A percentile compares a stretch with the other conserved stretches of the same genome.
phyloP scores from a whole-genome alignment of 2,329 filamentous ascomycete genomes.

The Nothophoma quercina region DNA sequence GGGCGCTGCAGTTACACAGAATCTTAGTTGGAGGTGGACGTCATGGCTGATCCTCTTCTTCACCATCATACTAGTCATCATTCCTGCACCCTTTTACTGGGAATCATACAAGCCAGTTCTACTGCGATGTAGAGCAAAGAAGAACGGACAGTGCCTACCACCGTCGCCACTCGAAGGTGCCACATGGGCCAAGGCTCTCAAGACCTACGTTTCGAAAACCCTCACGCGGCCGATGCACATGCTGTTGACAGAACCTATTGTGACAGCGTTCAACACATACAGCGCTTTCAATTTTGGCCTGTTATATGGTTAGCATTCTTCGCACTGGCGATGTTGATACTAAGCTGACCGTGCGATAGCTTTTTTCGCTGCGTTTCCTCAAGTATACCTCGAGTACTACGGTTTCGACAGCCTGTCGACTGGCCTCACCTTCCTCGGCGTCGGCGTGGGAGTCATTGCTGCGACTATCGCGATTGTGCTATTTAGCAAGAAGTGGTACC shows the following conservation, averaged over 20 bases:
- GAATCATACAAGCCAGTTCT: constrained; percentile 64
- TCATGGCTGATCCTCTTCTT: constrained; percentile 53
- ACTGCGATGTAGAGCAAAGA: constrained; percentile 46
- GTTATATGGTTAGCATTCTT: constrained; percentile 17
- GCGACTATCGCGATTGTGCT: constrained; percentile 5
- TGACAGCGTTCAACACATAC: constrained; percentile 26
- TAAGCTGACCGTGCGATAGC: background rate
- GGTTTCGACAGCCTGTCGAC: constrained; percentile 14
- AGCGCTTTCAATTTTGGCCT: constrained; percentile 34
- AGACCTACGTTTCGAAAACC: constrained; percentile 32
- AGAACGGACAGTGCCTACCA: constrained; percentile 6
- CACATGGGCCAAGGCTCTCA: constrained; percentile 2
- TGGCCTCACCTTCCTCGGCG: constrained; percentile 15
- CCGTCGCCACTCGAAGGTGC: constrained; percentile 15
- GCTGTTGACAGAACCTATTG: constrained; percentile 39
- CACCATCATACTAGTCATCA: constrained; percentile 39
- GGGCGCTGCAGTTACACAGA: constrained; percentile 50
- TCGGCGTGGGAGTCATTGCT: constrained; percentile 13
- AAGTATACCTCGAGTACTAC: constrained; percentile 28
- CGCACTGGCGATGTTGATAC: background rate
- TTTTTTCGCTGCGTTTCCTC: constrained; percentile 35
- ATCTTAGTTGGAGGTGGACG: constrained; percentile 50
- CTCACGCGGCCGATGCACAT: constrained; percentile 60
- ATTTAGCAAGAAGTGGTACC: constrained; percentile 12
- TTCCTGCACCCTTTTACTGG: constrained; percentile 50